These are phyloP conservation scores for Taphrina populina DNA, from an alignment of 1,139 yeast species.

Conservation along the genomic window DNA sequence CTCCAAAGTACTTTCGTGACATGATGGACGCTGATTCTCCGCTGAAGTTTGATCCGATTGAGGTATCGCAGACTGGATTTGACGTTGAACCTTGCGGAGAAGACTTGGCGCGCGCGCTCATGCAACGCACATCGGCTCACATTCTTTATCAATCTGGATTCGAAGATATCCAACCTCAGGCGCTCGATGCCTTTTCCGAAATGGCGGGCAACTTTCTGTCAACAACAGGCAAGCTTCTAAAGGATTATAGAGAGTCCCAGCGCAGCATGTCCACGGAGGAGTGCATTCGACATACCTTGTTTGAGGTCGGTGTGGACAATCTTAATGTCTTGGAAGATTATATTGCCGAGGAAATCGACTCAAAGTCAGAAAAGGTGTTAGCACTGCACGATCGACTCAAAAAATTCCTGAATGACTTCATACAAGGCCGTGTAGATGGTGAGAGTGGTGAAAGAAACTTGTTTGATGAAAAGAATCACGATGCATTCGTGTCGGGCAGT, in stretches of 20 bases:
- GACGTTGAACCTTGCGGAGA: conserved; percentile 31
- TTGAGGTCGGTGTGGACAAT: conserved; percentile 81
- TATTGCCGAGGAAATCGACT: conserved; percentile 68
- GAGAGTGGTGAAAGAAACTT: conserved; percentile 54
- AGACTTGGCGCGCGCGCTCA: conserved; percentile 45
- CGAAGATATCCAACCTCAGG: conserved; percentile 75
- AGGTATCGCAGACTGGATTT: conserved; percentile 58
- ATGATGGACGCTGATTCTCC: conserved; percentile 25
- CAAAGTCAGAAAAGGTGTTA: conserved; percentile 65
- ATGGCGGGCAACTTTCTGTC: conserved; percentile 76
- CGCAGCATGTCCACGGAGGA: conserved; percentile 48
- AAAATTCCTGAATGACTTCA: conserved; percentile 67
- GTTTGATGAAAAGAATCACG: conserved; percentile 78
- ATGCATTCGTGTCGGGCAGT: conserved; percentile 90
- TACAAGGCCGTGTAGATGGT: conserved; percentile 57
- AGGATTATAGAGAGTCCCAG: conserved; percentile 60
- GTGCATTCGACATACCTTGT: conserved; percentile 59
- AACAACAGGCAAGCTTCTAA: conserved; percentile 70
- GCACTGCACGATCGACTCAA: conserved; percentile 61
- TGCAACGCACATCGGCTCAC: conserved; percentile 71
- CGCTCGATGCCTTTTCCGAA: conserved; percentile 77
- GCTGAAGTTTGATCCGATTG: conserved; percentile 43
- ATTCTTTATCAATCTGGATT: conserved; percentile 91
- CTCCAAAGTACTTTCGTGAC: conserved; percentile 17
- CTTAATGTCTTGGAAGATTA: conserved; percentile 75